Conservation (phyloP, 2,329 filamentous ascomycete genomes). For the Fonsecaea erecta region DNA sequence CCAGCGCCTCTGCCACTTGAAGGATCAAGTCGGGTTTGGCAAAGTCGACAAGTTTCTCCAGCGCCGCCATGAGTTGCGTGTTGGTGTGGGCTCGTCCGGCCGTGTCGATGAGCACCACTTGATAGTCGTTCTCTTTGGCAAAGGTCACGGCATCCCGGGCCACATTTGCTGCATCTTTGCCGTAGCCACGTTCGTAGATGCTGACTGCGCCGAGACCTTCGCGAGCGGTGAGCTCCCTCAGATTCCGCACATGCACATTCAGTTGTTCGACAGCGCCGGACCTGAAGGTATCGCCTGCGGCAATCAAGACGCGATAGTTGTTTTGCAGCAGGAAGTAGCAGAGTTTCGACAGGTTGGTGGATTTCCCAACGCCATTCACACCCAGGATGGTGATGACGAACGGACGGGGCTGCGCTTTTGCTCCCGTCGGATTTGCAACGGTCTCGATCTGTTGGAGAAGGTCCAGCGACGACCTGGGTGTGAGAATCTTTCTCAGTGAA, state of each 20-base stretch:
- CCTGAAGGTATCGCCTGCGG: conserved; percentile 94
- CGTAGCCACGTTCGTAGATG: conserved; percentile 95
- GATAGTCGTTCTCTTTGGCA: conserved; percentile 74
- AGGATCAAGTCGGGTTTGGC: conserved; percentile 97
- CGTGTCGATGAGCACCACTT: conserved; percentile 96
- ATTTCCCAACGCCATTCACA: conserved; percentile 98
- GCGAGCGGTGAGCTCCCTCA: conserved; percentile 83
- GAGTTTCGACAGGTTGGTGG: conserved; percentile 95
- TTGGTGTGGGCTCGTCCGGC: conserved; percentile 95
- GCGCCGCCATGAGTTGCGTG: conserved; percentile 88
- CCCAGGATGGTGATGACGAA: conserved; percentile 99
- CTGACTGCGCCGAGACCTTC: conserved; percentile 82
- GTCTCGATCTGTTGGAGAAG: conserved; percentile 90
- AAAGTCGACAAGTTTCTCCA: conserved; percentile 97
- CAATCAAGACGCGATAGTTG: conserved; percentile 92
- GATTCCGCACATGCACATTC: conserved; percentile 89
- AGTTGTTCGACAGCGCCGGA: conserved; percentile 97
- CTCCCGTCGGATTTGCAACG: conserved; percentile 68
- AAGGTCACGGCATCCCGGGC: conserved; percentile 90
- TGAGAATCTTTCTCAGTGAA: conserved; percentile 91
- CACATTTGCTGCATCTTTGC: conserved; percentile 94
- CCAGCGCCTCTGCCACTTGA: conserved; percentile 92
- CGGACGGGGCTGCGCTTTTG: conserved; percentile 71
- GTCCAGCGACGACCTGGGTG: conserved; percentile 91
- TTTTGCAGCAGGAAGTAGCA: conserved; percentile 98